Evolutionary conservation across 176 grass and related monocot species (phyloP), one percentile per base, ranked within the genome.

Genomic region (Musa itinerans): DNA sequence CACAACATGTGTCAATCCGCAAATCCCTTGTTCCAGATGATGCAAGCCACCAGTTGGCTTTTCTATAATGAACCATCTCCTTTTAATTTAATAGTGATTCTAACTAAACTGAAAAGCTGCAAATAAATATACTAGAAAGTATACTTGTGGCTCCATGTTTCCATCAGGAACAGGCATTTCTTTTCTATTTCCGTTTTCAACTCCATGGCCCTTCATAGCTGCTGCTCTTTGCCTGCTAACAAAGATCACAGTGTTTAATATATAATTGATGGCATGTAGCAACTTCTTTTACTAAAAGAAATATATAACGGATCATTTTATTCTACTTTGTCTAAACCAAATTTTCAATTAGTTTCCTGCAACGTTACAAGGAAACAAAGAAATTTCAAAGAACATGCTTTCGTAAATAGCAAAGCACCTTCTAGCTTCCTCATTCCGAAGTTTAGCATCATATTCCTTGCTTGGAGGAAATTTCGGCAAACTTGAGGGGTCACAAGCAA

Each of bases 391-490:
- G 27, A 54, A 1, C 19, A 72, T 9, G n/a, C 23, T 1, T 65
- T 50, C 73, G 65, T 22, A 55, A 51, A 11, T 78, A 50, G 56
- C 10, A 34, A 74, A 68, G 74, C 85, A 92, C 95, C 95, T 89
- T 77, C 95, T 89, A 76, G 88, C 95, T 85, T 94, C 95, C 75
- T 94, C 95, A 79, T 99, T 91, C 77, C 95, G 86, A 84, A 94
- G 91, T 66, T 94, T 99, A 61, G 91, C 95, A 74, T 94, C 91
- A 55, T 99, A 99, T 80, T 99, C 95, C 82, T 99, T 99, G 77
- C 91, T 92, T 66, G 95, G 95, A 76, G 95, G 96, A 87, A 95
- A 99, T 86, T 99, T 99, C 9, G 96, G 96, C 71, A 99, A 83
- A 65, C 84, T 93, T 69, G 89, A 94, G 24, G 91, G 91, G 79